Conservation (phyloP, 768 basidiomycete genomes). For the Xerocomellus intermedius region DNA sequence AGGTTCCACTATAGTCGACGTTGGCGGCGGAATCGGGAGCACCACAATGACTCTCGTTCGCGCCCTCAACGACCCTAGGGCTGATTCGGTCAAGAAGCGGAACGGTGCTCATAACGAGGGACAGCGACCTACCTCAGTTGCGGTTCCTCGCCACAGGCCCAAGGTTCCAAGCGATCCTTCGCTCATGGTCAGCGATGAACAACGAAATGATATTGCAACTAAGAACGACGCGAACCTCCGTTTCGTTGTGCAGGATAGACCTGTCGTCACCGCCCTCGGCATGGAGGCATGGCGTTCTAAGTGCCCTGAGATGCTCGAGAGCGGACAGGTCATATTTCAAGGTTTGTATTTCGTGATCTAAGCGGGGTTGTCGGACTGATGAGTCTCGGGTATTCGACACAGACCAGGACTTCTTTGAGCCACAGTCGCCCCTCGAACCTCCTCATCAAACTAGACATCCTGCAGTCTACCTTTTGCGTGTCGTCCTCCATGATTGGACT, state of each 20-base stretch:
- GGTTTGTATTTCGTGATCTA: constrained; percentile 24
- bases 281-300: constrained; percentile 57
- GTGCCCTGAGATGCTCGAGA: constrained; percentile 56
- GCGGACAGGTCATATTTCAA: constrained; percentile 53
- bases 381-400: background rate
- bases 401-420: constrained; percentile 77
- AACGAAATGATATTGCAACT: constrained; percentile 12
- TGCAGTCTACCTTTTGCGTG: constrained; percentile 67
- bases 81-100: constrained; percentile 1
- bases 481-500: constrained; percentile 79
- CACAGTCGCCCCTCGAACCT: constrained; percentile 45
- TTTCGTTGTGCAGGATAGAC: constrained; percentile 59
- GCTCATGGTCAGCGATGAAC: background rate
- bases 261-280: constrained; percentile 53
- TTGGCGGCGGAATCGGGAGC: constrained; percentile 68
- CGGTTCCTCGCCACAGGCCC: background rate
- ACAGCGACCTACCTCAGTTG: background rate
- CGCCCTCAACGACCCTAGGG: constrained; percentile 28
- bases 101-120: background rate
- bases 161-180: constrained; percentile 2
- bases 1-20: constrained; percentile 59
- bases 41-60: constrained; percentile 44
- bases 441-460: constrained; percentile 37
- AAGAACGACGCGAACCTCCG: constrained; percentile 37
- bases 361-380: background rate